phyloP scores from a whole-genome alignment of 179 eudicot genomes.

The Camellia oleifera region DNA sequence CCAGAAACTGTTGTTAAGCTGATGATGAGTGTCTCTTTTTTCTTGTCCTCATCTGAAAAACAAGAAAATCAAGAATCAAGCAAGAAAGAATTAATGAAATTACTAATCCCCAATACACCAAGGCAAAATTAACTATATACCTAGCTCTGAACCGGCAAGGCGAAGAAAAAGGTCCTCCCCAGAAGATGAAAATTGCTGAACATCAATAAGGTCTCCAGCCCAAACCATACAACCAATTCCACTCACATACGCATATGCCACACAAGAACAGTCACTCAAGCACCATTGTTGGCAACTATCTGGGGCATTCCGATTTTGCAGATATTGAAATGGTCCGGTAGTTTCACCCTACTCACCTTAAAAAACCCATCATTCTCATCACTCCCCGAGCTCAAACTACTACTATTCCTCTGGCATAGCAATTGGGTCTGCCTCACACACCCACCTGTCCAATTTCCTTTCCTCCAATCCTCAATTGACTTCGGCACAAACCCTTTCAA shows the following conservation, averaged over 20 bases:
- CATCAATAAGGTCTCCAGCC: slow-evolving; percentile 33
- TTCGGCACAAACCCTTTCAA: slow-evolving; percentile 35
- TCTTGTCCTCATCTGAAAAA: slow-evolving; percentile 13
- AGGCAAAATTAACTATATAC: neutral
- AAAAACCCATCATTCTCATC: slow-evolving; percentile 24
- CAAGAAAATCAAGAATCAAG: neutral
- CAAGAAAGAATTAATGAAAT: neutral
- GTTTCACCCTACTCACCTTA: slow-evolving; percentile 24
- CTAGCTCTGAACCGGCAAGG: slow-evolving; percentile 31
- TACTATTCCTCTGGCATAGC: slow-evolving; percentile 21
- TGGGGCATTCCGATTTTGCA: neutral
- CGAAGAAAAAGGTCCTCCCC: slow-evolving; percentile 36
- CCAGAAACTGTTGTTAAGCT: slow-evolving; percentile 21
- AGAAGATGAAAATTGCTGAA: slow-evolving; percentile 16
- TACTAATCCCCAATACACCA: neutral
- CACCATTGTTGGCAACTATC: slow-evolving; percentile 28
- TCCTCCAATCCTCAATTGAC: slow-evolving; percentile 31
- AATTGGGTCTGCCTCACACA: slow-evolving; percentile 27
- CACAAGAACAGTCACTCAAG: slow-evolving; percentile 37
- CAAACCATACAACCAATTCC: slow-evolving; percentile 40
- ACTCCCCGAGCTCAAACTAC: slow-evolving; percentile 3
- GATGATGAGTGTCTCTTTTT: slow-evolving; percentile 14
- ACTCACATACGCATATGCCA: slow-evolving; percentile 27
- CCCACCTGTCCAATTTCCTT: slow-evolving; percentile 29
- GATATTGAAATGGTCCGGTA: slow-evolving; percentile 24